Conservation (phyloP, 371 early-diverging fungal species). For the Mucor plumbeus region DNA sequence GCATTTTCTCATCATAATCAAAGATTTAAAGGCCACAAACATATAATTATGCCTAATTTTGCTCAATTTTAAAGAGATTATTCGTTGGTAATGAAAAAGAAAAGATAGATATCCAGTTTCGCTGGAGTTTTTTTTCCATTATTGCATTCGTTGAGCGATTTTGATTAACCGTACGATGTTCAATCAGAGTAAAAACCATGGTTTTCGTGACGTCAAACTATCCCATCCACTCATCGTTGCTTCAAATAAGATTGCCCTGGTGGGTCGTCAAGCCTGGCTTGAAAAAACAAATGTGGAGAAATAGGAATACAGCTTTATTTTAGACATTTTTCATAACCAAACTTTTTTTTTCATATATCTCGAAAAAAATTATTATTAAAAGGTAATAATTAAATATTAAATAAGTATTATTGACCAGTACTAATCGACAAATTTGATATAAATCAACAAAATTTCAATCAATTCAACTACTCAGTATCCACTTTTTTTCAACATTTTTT, state of each 20-base stretch:
- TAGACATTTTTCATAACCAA: not conserved
- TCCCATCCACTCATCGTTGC: not conserved
- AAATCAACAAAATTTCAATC: not conserved
- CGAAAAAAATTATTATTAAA: constrained; percentile 2
- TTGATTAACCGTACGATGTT: not conserved
- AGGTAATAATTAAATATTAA: not conserved
- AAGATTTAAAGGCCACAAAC: too few species aligned
- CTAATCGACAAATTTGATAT: not conserved
- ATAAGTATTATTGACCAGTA: not conserved
- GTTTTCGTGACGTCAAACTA: not conserved
- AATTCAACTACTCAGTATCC: not conserved
- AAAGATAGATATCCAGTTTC: too few species aligned
- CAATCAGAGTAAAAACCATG: too few species aligned
- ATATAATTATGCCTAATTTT: too few species aligned
- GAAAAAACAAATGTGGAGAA: constrained; percentile 10
- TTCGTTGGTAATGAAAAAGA: too few species aligned
- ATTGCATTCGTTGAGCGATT: too few species aligned
- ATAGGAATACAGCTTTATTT: constrained; percentile 1
- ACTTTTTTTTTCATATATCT: not conserved
- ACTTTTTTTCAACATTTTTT: not conserved
- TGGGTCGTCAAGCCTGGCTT: constrained; percentile 9
- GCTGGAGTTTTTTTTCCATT: too few species aligned
- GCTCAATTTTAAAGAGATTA: too few species aligned
- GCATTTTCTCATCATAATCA: too few species aligned
- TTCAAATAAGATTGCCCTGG: constrained; percentile 6